Evolutionary conservation across 805 yeast species (phyloP).

Genomic region (Ogataea saltuana): DNA sequence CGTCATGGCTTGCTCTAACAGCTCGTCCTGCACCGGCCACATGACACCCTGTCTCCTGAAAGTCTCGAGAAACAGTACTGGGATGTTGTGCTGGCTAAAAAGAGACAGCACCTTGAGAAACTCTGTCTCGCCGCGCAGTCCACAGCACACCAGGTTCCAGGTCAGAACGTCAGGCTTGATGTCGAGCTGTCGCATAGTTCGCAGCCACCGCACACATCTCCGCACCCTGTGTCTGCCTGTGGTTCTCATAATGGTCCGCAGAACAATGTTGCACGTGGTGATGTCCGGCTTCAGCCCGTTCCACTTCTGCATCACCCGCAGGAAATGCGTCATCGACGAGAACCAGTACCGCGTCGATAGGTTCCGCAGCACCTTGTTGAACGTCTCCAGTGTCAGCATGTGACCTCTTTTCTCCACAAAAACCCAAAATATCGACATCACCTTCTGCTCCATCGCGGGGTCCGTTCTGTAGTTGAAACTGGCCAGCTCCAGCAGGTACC

Average conservation of each 20-base stretch:
- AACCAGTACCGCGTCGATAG: slow-evolving; percentile 15
- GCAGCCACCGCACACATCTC: slow-evolving; percentile 10
- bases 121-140: slow-evolving; percentile 5
- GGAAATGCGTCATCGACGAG: slow-evolving; percentile 4
- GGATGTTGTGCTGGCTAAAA: slow-evolving; percentile 11
- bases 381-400: slow-evolving; percentile 8
- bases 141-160: slow-evolving; percentile 19
- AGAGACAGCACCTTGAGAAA: slow-evolving; percentile 7
- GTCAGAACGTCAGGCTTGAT: slow-evolving; percentile 18
- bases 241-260: slow-evolving; percentile 11
- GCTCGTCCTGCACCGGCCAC: slow-evolving; percentile 14
- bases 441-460: slow-evolving; percentile 6
- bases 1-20: slow-evolving; percentile 1
- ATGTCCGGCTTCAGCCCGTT: slow-evolving; percentile 8
- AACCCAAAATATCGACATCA: slow-evolving; percentile 2
- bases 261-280: slow-evolving; percentile 15
- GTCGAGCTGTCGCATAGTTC: slow-evolving; percentile 6
- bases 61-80: slow-evolving; percentile 10
- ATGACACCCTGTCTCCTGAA: slow-evolving; percentile 6
- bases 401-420: slow-evolving; percentile 7
- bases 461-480: slow-evolving; percentile 6
- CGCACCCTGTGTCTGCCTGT: slow-evolving; percentile 11
- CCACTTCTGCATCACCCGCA: slow-evolving; percentile 3
- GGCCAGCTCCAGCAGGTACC: slow-evolving; percentile 6
- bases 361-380: slow-evolving; percentile 8